A percentile compares a stretch with the other conserved stretches of the same genome.
Evolutionary conservation across 208 protist genomes (phyloP).

Genomic region (Trypanosoma avium): DNA sequence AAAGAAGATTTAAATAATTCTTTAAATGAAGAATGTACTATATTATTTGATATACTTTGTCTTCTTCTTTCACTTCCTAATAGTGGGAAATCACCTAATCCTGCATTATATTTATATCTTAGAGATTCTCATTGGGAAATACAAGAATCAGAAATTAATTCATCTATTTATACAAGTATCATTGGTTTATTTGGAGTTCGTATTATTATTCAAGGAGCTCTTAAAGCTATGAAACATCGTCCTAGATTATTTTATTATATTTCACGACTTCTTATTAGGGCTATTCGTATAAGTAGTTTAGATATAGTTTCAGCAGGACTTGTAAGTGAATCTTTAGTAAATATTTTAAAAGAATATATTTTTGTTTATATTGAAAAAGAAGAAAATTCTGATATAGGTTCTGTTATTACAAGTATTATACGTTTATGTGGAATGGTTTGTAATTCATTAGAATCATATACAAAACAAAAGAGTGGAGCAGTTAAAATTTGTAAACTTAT

Average conservation of each 20-base stretch:
- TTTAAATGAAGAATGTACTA: constrained; percentile 3
- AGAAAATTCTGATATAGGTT: constrained; percentile 1
- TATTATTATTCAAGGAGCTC: constrained; percentile 10
- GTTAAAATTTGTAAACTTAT: constrained; percentile 17
- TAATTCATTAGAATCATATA: constrained; percentile 2
- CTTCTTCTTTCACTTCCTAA: constrained; percentile 23
- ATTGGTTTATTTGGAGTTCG: constrained; percentile 19
- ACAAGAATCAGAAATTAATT: background rate
- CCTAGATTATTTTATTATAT: constrained; percentile 18
- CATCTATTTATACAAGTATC: constrained; percentile 4
- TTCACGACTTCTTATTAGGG: constrained; percentile 5
- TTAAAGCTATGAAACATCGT: constrained; percentile 6
- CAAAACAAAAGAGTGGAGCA: constrained; percentile 26
- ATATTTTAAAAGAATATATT: constrained; percentile 9
- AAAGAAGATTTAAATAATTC: constrained; percentile 3
- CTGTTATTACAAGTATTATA: constrained; percentile 16
- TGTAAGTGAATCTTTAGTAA: constrained; percentile 16
- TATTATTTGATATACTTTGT: constrained; percentile 35
- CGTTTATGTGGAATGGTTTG: constrained; percentile 22
- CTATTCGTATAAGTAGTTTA: constrained; percentile 8
- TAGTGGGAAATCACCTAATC: constrained; percentile 5
- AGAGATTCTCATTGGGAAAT: constrained; percentile 16
- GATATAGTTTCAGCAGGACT: constrained; percentile 15
- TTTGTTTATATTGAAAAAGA: constrained; percentile 5
- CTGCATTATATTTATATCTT: constrained; percentile 25